Evolutionary conservation across 257 asterid genomes (phyloP), one percentile per base, ranked within the genome.

Genomic region (Ligustrum vulgare): DNA sequence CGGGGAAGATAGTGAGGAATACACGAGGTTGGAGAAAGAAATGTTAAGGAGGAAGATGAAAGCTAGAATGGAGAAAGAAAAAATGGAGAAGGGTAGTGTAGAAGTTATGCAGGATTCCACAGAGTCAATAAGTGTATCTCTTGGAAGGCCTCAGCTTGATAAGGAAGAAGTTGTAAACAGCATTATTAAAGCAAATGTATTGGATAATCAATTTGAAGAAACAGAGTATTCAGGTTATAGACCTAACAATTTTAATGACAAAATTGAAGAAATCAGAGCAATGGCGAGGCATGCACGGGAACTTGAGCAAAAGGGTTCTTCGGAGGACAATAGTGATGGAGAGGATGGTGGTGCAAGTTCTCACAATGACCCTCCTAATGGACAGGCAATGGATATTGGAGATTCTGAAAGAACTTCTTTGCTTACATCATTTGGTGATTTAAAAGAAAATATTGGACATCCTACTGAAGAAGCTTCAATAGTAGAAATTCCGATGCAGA

Each of bases 221-320:
- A 64, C 64, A 20, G 85, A 87, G 72, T 43, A 70, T 51, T 23
- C 78, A 31, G 74, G 81, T 49, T 75, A 72, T 54, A 75, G 79
- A 70, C 75, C 78, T 81, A 77, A 70, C 70, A 89, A 86, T 71
- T 85, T 86, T 75, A 75, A 80, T 34, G 60, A 83, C 22, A 83
- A 87, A 79, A 85, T 89, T 72, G 85, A 85, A 77, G 94, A 92
- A 75, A 94, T 92, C 67, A 84, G 85, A 84, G 75, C 72, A 75
- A 87, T 94, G 98, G 98, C 97, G 3, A 86, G 90, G 78, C 79
- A 72, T 71, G 95, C 88, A 33, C 84, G 97, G 66, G 91, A 91
- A 78, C 81, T 77, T 75, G 99, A 92, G 84, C 86, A 74, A 76
- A 72, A 67, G 63, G 78, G 85, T 22, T 35, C 84, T 70, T 68